Conservation (phyloP, 768 basidiomycete species). For the Collybiopsis luxurians region DNA sequence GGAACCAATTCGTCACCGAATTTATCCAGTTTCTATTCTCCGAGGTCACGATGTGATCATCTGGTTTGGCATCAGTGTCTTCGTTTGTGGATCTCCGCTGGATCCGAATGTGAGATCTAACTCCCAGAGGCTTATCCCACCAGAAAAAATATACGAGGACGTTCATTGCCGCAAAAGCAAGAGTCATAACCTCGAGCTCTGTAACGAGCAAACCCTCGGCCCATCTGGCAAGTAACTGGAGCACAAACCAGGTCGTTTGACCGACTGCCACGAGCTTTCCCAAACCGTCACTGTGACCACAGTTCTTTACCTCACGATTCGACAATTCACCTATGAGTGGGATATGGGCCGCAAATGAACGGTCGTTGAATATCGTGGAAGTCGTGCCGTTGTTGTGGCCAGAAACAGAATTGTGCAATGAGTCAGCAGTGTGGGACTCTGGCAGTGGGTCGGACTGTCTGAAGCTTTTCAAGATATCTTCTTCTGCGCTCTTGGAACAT, state of each 20-base stretch:
- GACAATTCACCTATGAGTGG: background rate
- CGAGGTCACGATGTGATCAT: background rate
- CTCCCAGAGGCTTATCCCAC: slow-evolving; percentile 34
- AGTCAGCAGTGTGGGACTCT: no score
- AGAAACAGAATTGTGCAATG: no score
- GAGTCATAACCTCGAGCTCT: slow-evolving; percentile 15
- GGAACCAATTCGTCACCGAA: background rate
- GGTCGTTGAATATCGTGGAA: no score
- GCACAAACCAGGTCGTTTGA: slow-evolving; percentile 13
- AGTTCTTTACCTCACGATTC: background rate
- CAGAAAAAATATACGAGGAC: slow-evolving; percentile 26
- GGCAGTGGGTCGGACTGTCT: no score
- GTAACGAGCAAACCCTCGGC: slow-evolving; percentile 5
- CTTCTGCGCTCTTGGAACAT: background rate
- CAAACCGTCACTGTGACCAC: slow-evolving; percentile 8
- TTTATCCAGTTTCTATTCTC: background rate
- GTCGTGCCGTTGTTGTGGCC: no score
- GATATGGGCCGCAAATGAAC: background rate
- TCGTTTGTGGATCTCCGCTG: background rate
- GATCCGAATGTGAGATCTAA: background rate
- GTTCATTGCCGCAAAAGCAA: slow-evolving; percentile 18
- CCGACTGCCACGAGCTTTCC: background rate
- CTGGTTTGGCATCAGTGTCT: background rate
- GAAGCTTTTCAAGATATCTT: no score
- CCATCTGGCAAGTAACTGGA: slow-evolving; percentile 12